phyloP scores from a whole-genome alignment of 805 yeast species.

The Schwanniomyces polymorphus region DNA sequence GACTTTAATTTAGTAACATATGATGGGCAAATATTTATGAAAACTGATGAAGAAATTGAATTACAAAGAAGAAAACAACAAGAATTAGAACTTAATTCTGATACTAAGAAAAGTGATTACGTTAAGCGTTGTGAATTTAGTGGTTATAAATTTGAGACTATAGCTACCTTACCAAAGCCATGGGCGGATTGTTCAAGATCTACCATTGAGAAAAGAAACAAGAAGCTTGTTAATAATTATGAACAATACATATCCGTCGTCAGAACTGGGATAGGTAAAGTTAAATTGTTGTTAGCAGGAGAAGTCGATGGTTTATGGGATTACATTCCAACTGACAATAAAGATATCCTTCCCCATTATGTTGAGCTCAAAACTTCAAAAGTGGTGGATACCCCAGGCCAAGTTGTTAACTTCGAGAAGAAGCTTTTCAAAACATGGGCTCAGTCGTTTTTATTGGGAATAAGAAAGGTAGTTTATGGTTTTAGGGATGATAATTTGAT shows the following conservation, averaged over 20 bases:
- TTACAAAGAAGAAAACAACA: constrained; percentile 24
- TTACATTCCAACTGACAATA: constrained; percentile 53
- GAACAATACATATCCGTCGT: constrained; percentile 84
- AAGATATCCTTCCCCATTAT: constrained; percentile 66
- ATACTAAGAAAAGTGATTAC: constrained; percentile 24
- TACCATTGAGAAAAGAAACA: constrained; percentile 65
- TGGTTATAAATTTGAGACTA: constrained; percentile 84
- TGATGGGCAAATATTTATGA: constrained; percentile 75
- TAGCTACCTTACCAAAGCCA: constrained; percentile 75
- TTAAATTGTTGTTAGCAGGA: constrained; percentile 72
- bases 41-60: constrained; percentile 46
- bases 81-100: constrained; percentile 16
- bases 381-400: constrained; percentile 53
- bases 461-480: constrained; percentile 80
- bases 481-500: constrained; percentile 73
- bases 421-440: constrained; percentile 88
- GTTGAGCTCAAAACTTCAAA: constrained; percentile 79
- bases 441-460: constrained; percentile 86
- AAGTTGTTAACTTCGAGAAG: constrained; percentile 66
- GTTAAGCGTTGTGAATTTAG: constrained; percentile 49
- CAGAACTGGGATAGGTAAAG: constrained; percentile 77
- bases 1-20: constrained; percentile 64
- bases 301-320: constrained; percentile 93
- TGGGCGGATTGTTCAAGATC: constrained; percentile 68
- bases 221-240: constrained; percentile 61